These are phyloP conservation scores for Auriculariales sp. DNA, from an alignment of 768 basidiomycete genomes.

Conservation along the genomic window DNA sequence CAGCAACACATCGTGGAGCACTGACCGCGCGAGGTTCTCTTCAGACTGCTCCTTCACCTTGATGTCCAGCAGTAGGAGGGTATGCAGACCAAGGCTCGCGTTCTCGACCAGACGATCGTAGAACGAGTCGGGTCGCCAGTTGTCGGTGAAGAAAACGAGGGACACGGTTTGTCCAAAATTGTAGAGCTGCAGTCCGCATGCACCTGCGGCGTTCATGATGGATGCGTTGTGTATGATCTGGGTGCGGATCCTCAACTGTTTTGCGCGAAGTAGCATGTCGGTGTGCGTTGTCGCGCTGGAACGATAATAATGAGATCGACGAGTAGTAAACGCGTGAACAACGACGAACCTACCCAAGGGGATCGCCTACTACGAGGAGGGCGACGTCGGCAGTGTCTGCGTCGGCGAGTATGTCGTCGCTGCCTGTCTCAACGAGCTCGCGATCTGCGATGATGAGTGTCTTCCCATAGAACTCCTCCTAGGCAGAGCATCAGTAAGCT, in stretches of 20 bases:
- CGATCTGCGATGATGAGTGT: constrained; percentile 81
- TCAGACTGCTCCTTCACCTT: constrained; percentile 98
- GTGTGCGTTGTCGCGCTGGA: constrained; percentile 89
- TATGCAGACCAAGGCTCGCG: constrained; percentile 75
- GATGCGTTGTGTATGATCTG: constrained; percentile 92
- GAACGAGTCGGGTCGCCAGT: constrained; percentile 91
- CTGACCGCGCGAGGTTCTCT: constrained; percentile 84
- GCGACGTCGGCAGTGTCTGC: constrained; percentile 75
- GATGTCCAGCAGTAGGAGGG: constrained; percentile 89
- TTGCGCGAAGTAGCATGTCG: constrained; percentile 86
- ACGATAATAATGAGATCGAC: neutral
- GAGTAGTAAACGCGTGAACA: neutral
- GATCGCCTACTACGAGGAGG: constrained; percentile 92
- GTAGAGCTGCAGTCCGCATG: constrained; percentile 92
- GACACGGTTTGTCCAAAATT: constrained; percentile 95
- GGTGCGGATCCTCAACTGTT: constrained; percentile 60
- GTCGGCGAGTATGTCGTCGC: constrained; percentile 71
- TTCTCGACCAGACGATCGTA: constrained; percentile 92
- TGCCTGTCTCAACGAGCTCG: constrained; percentile 90
- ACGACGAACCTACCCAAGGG: constrained; percentile 58
- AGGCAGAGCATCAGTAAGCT: constrained; percentile 12
- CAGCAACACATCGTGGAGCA: neutral
- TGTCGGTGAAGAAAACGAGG: constrained; percentile 93
- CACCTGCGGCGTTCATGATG: constrained; percentile 92
- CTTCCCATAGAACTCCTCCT: constrained; percentile 93